Conservation (phyloP, 495 filamentous ascomycete genomes). For the Hypoxylon trugodes region DNA sequence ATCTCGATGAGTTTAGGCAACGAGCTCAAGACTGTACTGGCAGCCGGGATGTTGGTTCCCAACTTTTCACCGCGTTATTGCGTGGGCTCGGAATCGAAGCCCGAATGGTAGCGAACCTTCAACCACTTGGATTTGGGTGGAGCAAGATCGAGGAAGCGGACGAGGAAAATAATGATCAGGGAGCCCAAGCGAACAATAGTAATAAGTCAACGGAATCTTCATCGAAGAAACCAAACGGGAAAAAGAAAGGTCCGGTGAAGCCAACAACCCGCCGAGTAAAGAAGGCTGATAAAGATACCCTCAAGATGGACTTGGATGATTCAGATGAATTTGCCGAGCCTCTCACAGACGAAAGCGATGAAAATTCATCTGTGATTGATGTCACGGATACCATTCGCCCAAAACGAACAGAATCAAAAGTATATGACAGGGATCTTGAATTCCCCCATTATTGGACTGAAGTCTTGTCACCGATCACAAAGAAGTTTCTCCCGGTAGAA, state of each 20-base stretch:
- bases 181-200: constrained; percentile 19
- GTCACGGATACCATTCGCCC: constrained; percentile 40
- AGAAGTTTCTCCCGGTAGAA: constrained; percentile 81
- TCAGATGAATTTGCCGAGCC: constrained; percentile 51
- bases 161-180: constrained; percentile 47
- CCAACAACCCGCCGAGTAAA: constrained; percentile 35
- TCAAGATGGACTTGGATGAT: constrained; percentile 60
- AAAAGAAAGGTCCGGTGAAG: constrained; percentile 30
- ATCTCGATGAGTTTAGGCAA: constrained; percentile 70
- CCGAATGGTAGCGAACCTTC: constrained; percentile 82
- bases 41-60: constrained; percentile 85
- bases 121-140: constrained; percentile 91
- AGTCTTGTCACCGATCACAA: constrained; percentile 78
- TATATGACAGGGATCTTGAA: constrained; percentile 73
- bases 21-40: constrained; percentile 77
- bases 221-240: constrained; percentile 28
- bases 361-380: constrained; percentile 52
- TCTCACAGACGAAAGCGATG: constrained; percentile 47
- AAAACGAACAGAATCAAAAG: constrained; percentile 33
- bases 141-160: constrained; percentile 80
- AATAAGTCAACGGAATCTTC: constrained; percentile 16
- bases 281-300: constrained; percentile 43
- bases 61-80: constrained; percentile 90
- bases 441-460: constrained; percentile 96
- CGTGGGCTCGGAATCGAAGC: constrained; percentile 83